These are phyloP conservation scores for Puccinia hordei DNA, from an alignment of 1,284 basidiomycete species.

Conservation along the genomic window DNA sequence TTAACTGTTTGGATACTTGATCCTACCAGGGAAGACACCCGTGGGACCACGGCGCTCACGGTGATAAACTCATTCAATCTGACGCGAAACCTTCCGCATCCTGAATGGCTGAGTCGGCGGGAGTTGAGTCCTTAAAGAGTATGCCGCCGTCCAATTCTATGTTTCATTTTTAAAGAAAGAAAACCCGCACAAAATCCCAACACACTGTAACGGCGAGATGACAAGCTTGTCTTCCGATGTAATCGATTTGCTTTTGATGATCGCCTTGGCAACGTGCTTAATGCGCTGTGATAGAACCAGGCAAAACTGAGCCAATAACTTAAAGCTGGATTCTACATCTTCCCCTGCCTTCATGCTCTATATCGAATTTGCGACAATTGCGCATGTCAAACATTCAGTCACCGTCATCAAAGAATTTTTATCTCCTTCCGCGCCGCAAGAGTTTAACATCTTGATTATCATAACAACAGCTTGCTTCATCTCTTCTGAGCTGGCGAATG, in stretches of 20 bases:
- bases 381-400: constrained; percentile 13
- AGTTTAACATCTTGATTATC: background rate
- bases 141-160: no score
- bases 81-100: no score
- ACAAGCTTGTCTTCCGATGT: constrained; percentile 2
- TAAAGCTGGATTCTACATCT: constrained; percentile 8
- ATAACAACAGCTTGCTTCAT: constrained; percentile 12
- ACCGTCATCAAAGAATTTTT: background rate
- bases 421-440: background rate
- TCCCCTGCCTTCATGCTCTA: constrained; percentile 14
- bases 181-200: no score
- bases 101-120: no score
- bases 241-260: constrained; percentile 5
- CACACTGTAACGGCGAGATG: constrained; percentile 19
- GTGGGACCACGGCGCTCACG: constrained; percentile 44
- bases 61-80: constrained; percentile 40
- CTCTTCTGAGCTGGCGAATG: constrained; percentile 3
- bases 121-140: no score
- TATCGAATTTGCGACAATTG: background rate
- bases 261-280: background rate
- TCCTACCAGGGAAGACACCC: constrained; percentile 41
- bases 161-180: no score
- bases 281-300: background rate
- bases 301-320: background rate
- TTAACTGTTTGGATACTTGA: background rate